Percentiles rank a stretch among this genome's conserved stretches.
Conservation (phyloP, 139 green algal genomes). For the Picochlorum sp. region DNA sequence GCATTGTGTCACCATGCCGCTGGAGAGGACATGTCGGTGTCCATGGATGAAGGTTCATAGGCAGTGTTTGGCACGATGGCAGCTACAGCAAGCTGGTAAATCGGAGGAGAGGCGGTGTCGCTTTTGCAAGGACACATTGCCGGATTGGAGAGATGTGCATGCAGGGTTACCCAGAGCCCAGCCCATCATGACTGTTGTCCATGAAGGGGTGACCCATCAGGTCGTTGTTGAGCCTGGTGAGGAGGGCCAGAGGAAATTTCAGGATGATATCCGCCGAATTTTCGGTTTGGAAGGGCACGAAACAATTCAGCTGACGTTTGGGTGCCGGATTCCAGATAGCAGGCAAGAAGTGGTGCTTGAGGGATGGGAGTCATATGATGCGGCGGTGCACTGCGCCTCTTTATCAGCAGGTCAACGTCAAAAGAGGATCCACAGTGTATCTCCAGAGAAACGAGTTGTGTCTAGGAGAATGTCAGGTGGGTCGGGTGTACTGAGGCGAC, state of each 20-base stretch:
- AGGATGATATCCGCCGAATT: conserved; percentile 20
- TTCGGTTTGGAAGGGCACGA: conserved; percentile 19
- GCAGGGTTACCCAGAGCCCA: conserved; percentile 10
- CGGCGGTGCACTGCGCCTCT: conserved; percentile 26
- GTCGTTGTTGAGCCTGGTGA: conserved; percentile 21
- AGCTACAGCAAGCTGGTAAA: conserved; percentile 27
- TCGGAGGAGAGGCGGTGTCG: conserved; percentile 17
- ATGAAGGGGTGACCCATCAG: conserved; percentile 16
- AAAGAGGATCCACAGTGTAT: not conserved
- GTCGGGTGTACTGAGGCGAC: conserved; percentile 1
- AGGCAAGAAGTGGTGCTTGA: conserved; percentile 17
- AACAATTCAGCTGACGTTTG: conserved; percentile 27
- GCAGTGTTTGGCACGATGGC: conserved; percentile 23
- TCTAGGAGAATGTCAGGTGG: not conserved
- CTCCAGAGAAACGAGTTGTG: not conserved
- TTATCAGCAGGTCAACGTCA: conserved; percentile 15
- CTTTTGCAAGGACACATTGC: conserved; percentile 20
- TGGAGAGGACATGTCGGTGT: conserved; percentile 17
- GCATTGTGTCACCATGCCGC: not conserved
- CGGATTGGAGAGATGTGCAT: conserved; percentile 22
- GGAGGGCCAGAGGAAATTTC: conserved; percentile 14
- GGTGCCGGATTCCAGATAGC: conserved; percentile 21
- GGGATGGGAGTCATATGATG: conserved; percentile 32
- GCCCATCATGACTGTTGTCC: conserved; percentile 28
- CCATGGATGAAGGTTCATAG: conserved; percentile 18